Conservation (phyloP, 768 basidiomycete species). For the Suillus americanus region DNA sequence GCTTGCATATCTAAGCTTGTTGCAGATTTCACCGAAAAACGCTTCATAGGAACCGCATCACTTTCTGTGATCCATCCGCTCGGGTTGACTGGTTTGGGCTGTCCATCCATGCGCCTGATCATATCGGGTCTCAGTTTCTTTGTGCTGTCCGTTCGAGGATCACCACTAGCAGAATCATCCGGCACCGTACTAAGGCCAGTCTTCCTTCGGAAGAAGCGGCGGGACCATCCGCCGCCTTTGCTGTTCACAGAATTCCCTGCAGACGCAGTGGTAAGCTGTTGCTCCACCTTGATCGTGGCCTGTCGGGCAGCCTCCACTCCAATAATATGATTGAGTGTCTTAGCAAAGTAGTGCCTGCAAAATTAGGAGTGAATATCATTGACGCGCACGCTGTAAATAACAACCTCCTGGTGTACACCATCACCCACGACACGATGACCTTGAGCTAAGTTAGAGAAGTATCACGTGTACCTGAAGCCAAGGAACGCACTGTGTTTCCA, state of each 20-base stretch:
- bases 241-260: conserved; percentile 10
- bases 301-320: conserved; percentile 39
- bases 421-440: conserved; percentile 81
- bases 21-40: conserved; percentile 11
- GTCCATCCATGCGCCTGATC: conserved; percentile 72
- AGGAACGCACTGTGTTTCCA: conserved; percentile 65
- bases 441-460: conserved; percentile 25
- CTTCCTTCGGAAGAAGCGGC: conserved; percentile 30
- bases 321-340: conserved; percentile 63
- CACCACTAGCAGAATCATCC: conserved; percentile 20
- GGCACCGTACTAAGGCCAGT: conserved; percentile 23
- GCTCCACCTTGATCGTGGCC: conserved; percentile 19
- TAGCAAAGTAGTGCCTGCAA: conserved; percentile 65
- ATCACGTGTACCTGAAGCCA: background rate
- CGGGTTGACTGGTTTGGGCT: conserved; percentile 69
- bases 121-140: conserved; percentile 60
- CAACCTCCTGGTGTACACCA: conserved; percentile 76
- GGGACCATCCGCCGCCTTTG: conserved; percentile 19
- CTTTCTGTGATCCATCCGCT: conserved; percentile 68
- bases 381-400: conserved; percentile 14
- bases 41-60: conserved; percentile 24
- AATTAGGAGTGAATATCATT: background rate
- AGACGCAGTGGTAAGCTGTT: conserved; percentile 20
- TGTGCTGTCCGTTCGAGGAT: conserved; percentile 20
- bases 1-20: conserved; percentile 3